phyloP scores from a whole-genome alignment of 2,329 filamentous ascomycete species.

The Cladobotryum protrusum region DNA sequence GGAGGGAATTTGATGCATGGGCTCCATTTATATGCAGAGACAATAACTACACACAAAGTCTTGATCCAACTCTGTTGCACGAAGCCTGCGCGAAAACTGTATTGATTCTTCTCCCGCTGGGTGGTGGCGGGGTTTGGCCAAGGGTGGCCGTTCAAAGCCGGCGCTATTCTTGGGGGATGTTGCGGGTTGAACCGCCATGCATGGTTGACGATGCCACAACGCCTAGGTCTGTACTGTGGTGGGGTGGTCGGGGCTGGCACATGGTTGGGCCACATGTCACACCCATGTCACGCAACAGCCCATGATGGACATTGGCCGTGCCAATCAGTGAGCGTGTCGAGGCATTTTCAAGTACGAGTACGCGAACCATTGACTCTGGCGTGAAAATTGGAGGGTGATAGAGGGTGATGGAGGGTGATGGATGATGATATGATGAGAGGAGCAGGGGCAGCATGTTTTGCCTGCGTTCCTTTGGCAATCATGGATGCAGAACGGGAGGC shows the following conservation, averaged over 20 bases:
- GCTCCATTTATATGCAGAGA: not conserved
- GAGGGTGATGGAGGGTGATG: not conserved
- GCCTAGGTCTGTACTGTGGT: slow-evolving; percentile 5
- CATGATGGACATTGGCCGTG: no score
- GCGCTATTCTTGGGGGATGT: slow-evolving; percentile 22
- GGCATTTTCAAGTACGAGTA: no score
- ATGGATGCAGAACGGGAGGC: not conserved
- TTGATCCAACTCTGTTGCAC: no score
- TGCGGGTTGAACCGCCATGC: slow-evolving; percentile 30
- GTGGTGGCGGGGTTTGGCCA: slow-evolving; percentile 1
- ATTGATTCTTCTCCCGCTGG: not conserved
- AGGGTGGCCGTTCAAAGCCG: slow-evolving; percentile 6
- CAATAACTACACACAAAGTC: no score
- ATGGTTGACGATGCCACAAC: slow-evolving; percentile 22
- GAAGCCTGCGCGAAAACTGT: no score
- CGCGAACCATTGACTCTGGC: not conserved
- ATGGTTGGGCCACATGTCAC: slow-evolving; percentile 5
- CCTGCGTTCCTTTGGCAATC: not conserved
- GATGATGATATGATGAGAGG: not conserved
- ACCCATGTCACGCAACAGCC: not conserved
- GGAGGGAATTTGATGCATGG: not conserved
- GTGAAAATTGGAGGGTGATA: not conserved
- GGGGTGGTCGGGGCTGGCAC: slow-evolving; percentile 5
- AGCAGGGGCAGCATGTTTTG: no score
- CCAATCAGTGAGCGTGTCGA: no score